Evolutionary conservation across 805 yeast genomes (phyloP).

Genomic region (Tetrapisispora pingtungensis): DNA sequence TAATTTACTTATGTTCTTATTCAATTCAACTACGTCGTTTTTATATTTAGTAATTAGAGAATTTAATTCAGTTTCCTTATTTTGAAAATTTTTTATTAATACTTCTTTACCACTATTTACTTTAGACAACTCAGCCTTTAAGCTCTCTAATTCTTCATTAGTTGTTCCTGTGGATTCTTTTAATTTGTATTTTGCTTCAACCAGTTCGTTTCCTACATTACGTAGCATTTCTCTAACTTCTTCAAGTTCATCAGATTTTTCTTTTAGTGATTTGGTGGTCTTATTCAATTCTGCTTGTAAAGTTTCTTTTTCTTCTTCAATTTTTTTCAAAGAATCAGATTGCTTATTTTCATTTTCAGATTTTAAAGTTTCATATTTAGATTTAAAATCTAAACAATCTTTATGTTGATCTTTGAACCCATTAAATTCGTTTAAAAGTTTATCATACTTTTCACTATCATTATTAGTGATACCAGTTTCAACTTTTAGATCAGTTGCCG

Average conservation of each 20-base stretch:
- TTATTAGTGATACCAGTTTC: not conserved
- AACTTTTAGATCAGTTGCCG: not conserved
- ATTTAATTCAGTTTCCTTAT: conserved; percentile 24
- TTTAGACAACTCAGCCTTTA: not conserved
- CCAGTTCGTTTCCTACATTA: conserved; percentile 71
- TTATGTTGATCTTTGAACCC: conserved; percentile 5
- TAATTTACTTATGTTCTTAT: conserved; percentile 7
- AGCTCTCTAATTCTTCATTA: conserved; percentile 10
- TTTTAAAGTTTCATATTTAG: conserved; percentile 12
- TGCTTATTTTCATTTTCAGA: conserved; percentile 8
- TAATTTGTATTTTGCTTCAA: conserved; percentile 51
- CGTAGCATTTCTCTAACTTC: conserved; percentile 64
- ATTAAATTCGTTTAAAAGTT: conserved; percentile 4
- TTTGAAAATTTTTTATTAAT: conserved; percentile 17
- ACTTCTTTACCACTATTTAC: conserved; percentile 18
- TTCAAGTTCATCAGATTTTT: conserved; percentile 54
- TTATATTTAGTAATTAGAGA: conserved; percentile 8
- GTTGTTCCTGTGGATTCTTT: conserved; percentile 26
- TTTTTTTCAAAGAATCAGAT: conserved; percentile 11
- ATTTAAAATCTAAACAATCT: conserved; percentile 9
- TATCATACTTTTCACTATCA: conserved; percentile 6
- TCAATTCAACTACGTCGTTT: conserved; percentile 12
- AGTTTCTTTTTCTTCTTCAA: conserved; percentile 10
- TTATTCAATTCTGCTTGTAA: conserved; percentile 12
- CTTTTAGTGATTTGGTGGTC: conserved; percentile 27